Conservation (phyloP, 495 filamentous ascomycete genomes). For the Aspergillus steynii region DNA sequence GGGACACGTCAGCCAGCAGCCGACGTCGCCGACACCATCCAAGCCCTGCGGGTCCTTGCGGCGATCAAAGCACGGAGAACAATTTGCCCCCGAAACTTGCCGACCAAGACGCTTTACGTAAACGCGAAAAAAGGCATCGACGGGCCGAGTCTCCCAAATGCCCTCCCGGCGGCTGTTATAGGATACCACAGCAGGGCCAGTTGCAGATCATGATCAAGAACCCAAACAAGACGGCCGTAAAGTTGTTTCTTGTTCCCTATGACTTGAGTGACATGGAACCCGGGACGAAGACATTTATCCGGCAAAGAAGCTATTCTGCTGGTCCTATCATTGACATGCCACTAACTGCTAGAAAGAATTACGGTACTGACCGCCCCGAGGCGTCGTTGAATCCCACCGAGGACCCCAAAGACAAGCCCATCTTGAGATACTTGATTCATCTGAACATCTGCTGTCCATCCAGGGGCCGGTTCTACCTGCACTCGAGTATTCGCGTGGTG, state of each 20-base stretch:
- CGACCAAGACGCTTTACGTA: constrained; percentile 30
- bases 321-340: constrained; percentile 80
- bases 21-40: constrained; percentile 45
- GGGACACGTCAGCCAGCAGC: constrained; percentile 44
- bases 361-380: constrained; percentile 45
- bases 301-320: constrained; percentile 90
- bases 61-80: constrained; percentile 16
- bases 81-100: constrained; percentile 11
- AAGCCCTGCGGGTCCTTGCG: constrained; percentile 40
- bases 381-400: constrained; percentile 38
- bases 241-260: constrained; percentile 93
- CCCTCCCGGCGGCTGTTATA: constrained; percentile 83
- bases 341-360: constrained; percentile 49
- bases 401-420: constrained; percentile 68
- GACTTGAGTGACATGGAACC: constrained; percentile 94
- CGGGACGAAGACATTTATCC: constrained; percentile 93
- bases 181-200: constrained; percentile 93
- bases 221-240: constrained; percentile 93
- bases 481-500: constrained; percentile 90
- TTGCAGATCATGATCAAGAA: constrained; percentile 97
- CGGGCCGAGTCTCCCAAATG: constrained; percentile 69
- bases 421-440: constrained; percentile 88
- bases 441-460: constrained; percentile 89
- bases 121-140: constrained; percentile 54
- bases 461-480: constrained; percentile 82